These are phyloP conservation scores for Fusarium nurragi DNA, from an alignment of 2,329 filamentous ascomycete species.

Conservation along the genomic window DNA sequence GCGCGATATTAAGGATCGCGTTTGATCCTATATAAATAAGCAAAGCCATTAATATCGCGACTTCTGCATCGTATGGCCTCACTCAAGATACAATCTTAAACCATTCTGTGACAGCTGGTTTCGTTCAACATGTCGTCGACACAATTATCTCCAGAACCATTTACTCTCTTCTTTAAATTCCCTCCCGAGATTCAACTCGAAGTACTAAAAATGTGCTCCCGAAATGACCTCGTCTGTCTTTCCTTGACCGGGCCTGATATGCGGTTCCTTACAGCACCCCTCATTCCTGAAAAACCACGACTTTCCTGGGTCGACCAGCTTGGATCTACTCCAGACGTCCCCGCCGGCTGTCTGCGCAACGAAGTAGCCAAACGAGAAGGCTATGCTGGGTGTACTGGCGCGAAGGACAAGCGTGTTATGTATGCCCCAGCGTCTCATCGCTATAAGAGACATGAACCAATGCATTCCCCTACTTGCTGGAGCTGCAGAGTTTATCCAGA, in stretches of 20 bases:
- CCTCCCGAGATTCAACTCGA: constrained; percentile 13
- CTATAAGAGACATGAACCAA: not conserved
- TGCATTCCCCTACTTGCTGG: not conserved
- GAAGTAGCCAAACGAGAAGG: too few relatives aligned
- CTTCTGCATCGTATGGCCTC: not conserved
- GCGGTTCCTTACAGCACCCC: not conserved
- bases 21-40: not conserved
- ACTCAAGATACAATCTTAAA: too few relatives aligned
- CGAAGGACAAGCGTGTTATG: not conserved
- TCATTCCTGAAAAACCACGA: not conserved
- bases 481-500: not conserved
- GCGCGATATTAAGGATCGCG: not conserved
- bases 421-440: not conserved
- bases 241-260: not conserved
- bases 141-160: not conserved
- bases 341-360: not conserved
- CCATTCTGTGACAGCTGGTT: fast-evolving
- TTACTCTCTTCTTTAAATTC: constrained; percentile 1
- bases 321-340: not conserved
- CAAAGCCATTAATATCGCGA: not conserved
- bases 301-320: constrained; percentile 13
- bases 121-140: constrained; percentile 3
- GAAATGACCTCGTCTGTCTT: constrained; percentile 13
- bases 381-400: not conserved
- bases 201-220: not conserved